A percentile compares a stretch with the other conserved stretches of the same genome.
phyloP scores from a whole-genome alignment of 2,329 filamentous ascomycete genomes.

The Aspergillus udagawae region DNA sequence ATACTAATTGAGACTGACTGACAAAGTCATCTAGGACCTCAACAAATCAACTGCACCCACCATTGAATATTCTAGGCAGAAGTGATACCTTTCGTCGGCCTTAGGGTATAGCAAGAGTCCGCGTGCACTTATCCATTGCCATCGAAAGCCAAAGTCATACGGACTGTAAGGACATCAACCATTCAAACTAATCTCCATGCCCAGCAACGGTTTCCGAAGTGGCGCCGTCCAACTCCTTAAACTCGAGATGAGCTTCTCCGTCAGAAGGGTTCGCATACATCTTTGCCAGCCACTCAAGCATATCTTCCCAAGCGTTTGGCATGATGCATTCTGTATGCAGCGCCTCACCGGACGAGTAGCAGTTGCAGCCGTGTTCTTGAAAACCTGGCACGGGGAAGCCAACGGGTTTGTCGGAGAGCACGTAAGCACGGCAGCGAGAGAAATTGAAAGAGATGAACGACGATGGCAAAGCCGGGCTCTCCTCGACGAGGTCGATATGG shows the following conservation, averaged over 20 bases:
- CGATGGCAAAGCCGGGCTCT: background rate
- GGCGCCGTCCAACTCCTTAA: constrained; percentile 14
- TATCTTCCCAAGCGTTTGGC: constrained; percentile 48
- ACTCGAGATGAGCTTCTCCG: constrained; percentile 33
- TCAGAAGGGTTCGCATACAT: constrained; percentile 47
- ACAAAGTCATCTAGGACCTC: too few relatives aligned
- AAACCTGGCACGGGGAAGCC: constrained; percentile 54
- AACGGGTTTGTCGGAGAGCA: constrained; percentile 49
- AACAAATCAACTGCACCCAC: too few relatives aligned
- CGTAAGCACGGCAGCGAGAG: constrained; percentile 60
- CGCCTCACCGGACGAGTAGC: constrained; percentile 64
- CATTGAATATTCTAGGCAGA: too few relatives aligned
- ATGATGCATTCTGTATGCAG: constrained; percentile 61
- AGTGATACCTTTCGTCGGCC: too few relatives aligned
- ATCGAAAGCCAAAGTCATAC: too few relatives aligned
- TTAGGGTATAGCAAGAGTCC: too few relatives aligned
- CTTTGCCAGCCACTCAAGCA: constrained; percentile 60
- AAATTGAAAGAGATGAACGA: constrained; percentile 32
- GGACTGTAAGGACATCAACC: too few relatives aligned
- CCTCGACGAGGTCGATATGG: constrained; percentile 22
- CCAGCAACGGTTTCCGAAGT: background rate
- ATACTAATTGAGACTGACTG: too few relatives aligned
- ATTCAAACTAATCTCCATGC: background rate
- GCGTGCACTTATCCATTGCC: too few relatives aligned
- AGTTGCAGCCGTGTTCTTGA: constrained; percentile 58